Percentiles rank a stretch among this genome's conserved stretches.
These are phyloP conservation scores for Penicillium frequentans DNA, from an alignment of 2,329 filamentous ascomycete genomes.

Conservation along the genomic window DNA sequence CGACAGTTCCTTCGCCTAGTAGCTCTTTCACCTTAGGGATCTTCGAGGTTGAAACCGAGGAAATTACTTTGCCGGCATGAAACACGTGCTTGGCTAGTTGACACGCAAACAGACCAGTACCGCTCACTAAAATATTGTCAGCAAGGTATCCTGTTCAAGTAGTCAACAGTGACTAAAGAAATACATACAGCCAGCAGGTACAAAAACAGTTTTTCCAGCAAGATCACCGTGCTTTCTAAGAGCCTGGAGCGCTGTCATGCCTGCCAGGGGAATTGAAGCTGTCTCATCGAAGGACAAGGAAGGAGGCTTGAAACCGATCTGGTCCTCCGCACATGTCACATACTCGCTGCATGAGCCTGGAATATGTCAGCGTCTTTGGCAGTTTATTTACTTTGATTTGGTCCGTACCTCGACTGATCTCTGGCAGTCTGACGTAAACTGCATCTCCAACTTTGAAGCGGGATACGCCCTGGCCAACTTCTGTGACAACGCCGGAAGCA, in stretches of 20 bases:
- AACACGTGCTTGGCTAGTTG: slow-evolving; percentile 56
- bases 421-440: slow-evolving; percentile 39
- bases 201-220: slow-evolving; percentile 53
- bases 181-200: slow-evolving; percentile 46
- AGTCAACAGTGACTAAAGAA: background rate
- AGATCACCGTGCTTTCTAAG: slow-evolving; percentile 48
- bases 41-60: slow-evolving; percentile 56
- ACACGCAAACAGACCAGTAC: slow-evolving; percentile 47
- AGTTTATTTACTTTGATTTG: background rate
- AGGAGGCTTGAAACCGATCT: slow-evolving; percentile 42
- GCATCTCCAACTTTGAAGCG: slow-evolving; percentile 41
- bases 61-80: slow-evolving; percentile 49
- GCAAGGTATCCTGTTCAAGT: background rate
- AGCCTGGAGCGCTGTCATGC: slow-evolving; percentile 48
- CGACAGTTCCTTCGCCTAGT: slow-evolving; percentile 47
- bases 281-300: slow-evolving; percentile 45
- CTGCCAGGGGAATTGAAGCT: slow-evolving; percentile 43
- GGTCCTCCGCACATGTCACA: slow-evolving; percentile 31
- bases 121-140: slow-evolving; percentile 38
- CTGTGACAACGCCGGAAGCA: slow-evolving; percentile 39
- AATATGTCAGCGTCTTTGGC: background rate
- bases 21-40: slow-evolving; percentile 46
- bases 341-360: slow-evolving; percentile 42
- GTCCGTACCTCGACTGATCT: slow-evolving; percentile 28
- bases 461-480: slow-evolving; percentile 34